phyloP scores from a whole-genome alignment of 306 rosid species.

The Fagus sylvatica region DNA sequence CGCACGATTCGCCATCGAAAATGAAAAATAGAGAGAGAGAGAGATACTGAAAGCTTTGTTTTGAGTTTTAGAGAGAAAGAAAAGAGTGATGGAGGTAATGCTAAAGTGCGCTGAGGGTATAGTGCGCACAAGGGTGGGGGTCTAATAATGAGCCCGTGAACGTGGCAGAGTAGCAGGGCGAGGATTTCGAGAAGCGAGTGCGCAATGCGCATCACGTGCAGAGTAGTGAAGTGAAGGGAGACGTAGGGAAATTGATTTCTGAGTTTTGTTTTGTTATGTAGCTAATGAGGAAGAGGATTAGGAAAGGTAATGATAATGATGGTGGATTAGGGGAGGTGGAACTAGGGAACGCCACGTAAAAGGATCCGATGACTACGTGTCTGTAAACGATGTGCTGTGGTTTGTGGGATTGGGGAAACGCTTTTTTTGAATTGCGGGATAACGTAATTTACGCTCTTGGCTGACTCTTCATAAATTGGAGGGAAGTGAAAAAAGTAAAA shows the following conservation, averaged over 20 bases:
- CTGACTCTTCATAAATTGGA: background rate
- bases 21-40: background rate
- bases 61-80: background rate
- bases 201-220: background rate
- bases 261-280: no score
- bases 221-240: no score
- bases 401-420: background rate
- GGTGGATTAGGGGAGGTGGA: background rate
- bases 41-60: no score
- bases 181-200: background rate
- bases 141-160: background rate
- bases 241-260: no score
- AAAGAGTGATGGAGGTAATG: background rate
- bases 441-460: background rate
- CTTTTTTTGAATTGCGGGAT: background rate
- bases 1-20: conserved; percentile 16
- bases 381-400: background rate
- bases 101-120: background rate
- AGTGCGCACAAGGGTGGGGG: background rate
- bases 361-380: background rate
- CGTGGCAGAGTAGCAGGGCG: background rate
- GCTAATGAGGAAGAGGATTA: no score
- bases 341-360: background rate
- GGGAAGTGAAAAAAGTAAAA: background rate
- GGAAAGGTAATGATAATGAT: background rate